Conservation (phyloP, 495 filamentous ascomycete species). For the Daldinia vernicosa region DNA sequence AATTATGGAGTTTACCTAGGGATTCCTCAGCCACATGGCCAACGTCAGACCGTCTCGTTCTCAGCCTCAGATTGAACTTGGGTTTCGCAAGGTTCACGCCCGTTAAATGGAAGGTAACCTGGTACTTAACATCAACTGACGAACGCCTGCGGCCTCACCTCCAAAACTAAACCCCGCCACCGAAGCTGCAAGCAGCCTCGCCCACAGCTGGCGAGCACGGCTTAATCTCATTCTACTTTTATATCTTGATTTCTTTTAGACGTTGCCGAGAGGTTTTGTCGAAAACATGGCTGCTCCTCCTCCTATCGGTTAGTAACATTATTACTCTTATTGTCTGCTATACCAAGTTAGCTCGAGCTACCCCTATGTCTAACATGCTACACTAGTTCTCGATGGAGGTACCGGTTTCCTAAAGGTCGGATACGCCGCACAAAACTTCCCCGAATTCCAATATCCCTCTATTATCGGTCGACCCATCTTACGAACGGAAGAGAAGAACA, state of each 20-base stretch:
- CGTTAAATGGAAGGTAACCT: not conserved
- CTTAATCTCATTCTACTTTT: not conserved
- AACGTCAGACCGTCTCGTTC: constrained; percentile 4
- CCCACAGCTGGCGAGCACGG: constrained; percentile 13
- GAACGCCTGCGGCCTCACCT: constrained; percentile 36
- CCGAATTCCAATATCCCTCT: constrained; percentile 96
- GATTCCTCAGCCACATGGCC: not conserved
- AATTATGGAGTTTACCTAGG: not conserved
- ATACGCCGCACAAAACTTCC: constrained; percentile 98
- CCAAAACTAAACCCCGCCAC: constrained; percentile 29
- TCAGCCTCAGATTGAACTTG: not conserved
- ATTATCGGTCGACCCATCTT: constrained; percentile 98
- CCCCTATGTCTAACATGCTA: constrained; percentile 21
- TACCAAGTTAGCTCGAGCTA: constrained; percentile 1
- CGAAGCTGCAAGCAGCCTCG: constrained; percentile 23
- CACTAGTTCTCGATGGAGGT: constrained; percentile 95
- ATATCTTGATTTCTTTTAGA: not conserved
- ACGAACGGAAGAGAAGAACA: constrained; percentile 83
- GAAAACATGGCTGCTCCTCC: constrained; percentile 45
- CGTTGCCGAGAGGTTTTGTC: constrained; percentile 6
- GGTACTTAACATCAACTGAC: constrained; percentile 20
- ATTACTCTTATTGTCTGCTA: not conserved
- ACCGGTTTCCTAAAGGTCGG: constrained; percentile 99
- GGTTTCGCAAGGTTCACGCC: not conserved
- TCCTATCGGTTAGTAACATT: constrained; percentile 11